These are phyloP conservation scores for Carex pumila DNA, from an alignment of 176 grass and related monocot genomes.

Conservation along the genomic window DNA sequence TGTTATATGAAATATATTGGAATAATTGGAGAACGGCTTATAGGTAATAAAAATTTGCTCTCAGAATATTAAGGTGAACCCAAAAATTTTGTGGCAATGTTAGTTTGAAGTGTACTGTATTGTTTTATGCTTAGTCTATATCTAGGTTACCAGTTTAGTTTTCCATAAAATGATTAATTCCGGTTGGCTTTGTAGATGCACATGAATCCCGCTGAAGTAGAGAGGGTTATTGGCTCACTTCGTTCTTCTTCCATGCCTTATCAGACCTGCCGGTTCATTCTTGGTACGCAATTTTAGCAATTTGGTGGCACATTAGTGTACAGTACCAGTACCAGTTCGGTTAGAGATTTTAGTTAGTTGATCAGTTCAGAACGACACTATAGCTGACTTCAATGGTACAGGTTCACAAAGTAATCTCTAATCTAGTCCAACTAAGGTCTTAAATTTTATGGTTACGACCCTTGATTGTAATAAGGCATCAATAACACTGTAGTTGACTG, in stretches of 20 bases:
- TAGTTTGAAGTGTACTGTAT: not conserved
- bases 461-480: not conserved
- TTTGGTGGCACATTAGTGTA: not conserved
- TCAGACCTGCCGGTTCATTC: slow-evolving; percentile 82
- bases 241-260: slow-evolving; percentile 85
- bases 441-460: not conserved
- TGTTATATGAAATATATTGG: not conserved
- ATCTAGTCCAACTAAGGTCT: not conserved
- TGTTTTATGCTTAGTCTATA: not conserved
- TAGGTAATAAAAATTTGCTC: not conserved
- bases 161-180: not conserved
- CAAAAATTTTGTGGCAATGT: not conserved
- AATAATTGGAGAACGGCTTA: not conserved
- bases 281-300: slow-evolving; percentile 50
- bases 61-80: not conserved
- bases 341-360: not conserved
- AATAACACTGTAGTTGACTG: not conserved
- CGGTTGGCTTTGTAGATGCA: slow-evolving; percentile 56
- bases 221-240: slow-evolving; percentile 64
- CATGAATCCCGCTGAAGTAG: slow-evolving; percentile 78
- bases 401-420: not conserved
- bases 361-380: not conserved
- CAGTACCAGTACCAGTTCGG: not conserved
- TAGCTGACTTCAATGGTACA: not conserved
- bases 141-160: not conserved